Percentiles rank a stretch among this genome's conserved stretches.
Conservation (phyloP, 2,329 filamentous ascomycete genomes). For the Tolypocladium ovalisporum region DNA sequence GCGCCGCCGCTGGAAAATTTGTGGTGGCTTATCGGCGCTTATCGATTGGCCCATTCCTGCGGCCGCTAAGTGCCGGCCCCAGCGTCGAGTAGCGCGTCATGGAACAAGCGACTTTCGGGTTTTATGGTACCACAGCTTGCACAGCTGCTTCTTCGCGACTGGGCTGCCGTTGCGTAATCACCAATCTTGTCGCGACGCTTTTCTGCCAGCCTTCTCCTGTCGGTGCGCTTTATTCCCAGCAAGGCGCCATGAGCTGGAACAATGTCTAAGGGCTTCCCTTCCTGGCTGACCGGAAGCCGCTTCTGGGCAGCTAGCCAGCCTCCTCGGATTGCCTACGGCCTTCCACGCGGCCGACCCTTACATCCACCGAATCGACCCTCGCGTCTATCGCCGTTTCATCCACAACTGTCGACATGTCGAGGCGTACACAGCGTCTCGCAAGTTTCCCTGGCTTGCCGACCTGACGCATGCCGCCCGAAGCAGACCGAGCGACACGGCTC, state of each 20-base stretch:
- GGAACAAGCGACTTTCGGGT: conserved; percentile 7
- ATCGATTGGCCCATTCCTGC: conserved; percentile 24
- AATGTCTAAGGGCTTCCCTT: conserved; percentile 29
- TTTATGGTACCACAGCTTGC: neutral
- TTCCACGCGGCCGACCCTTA: neutral
- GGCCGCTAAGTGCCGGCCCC: neutral
- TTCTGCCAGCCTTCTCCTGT: conserved; percentile 2
- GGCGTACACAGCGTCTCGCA: neutral
- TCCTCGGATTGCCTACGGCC: conserved; percentile 3
- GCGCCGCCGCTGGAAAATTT: conserved; percentile 21
- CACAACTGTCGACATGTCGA: neutral
- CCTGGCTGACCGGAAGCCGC: conserved; percentile 24
- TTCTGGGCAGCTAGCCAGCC: conserved; percentile 17
- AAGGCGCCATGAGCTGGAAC: conserved; percentile 26
- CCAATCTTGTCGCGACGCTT: neutral
- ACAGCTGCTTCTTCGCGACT: neutral
- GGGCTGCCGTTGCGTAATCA: neutral
- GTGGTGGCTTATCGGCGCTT: conserved; percentile 28
- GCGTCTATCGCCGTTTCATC: neutral
- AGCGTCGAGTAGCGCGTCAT: conserved; percentile 26
- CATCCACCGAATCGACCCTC: conserved; percentile 2
- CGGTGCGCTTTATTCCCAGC: neutral
- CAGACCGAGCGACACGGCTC: neutral
- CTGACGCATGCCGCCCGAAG: neutral
- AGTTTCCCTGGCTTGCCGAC: neutral